Conservation (phyloP, 768 basidiomycete species). For the Xerocomellus chrysenteron region DNA sequence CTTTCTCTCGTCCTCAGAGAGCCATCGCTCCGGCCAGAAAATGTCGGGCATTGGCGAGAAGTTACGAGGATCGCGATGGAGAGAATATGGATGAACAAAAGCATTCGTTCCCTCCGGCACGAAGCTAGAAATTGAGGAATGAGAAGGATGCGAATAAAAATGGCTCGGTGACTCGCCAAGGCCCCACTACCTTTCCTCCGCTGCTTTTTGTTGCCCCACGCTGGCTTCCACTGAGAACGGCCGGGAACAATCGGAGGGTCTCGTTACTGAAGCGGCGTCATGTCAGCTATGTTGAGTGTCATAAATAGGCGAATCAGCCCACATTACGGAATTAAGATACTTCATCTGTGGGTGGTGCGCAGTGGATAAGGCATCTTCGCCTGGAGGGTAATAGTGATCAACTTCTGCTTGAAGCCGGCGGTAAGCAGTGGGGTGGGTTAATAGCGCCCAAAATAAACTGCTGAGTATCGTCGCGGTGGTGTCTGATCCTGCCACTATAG, state of each 20-base stretch:
- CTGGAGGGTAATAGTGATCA: conserved; percentile 39
- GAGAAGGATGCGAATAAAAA: conserved; percentile 6
- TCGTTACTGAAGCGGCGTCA: conserved; percentile 42
- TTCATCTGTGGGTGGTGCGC: conserved; percentile 30
- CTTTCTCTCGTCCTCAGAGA: conserved; percentile 29
- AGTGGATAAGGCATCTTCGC: conserved; percentile 33
- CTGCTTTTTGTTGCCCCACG: conserved; percentile 37
- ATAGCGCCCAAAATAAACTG: conserved; percentile 35
- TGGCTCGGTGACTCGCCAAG: conserved; percentile 34
- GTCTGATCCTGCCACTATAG: conserved; percentile 47
- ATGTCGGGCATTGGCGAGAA: conserved; percentile 45
- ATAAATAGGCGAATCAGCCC: conserved; percentile 7
- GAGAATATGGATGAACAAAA: conserved; percentile 41
- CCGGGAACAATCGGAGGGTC: conserved; percentile 47
- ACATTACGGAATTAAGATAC: conserved; percentile 37
- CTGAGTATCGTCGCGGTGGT: conserved; percentile 41
- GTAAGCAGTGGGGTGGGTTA: conserved; percentile 34
- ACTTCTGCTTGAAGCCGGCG: conserved; percentile 40
- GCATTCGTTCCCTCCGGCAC: conserved; percentile 45
- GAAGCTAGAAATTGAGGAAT: conserved; percentile 30
- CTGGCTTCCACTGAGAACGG: conserved; percentile 48
- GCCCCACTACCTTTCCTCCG: conserved; percentile 40
- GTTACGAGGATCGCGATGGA: conserved; percentile 47
- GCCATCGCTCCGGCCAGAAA: conserved; percentile 49
- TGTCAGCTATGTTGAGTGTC: conserved; percentile 5